phyloP scores from a whole-genome alignment of 768 basidiomycete genomes.

The Termitomyces sp. region DNA sequence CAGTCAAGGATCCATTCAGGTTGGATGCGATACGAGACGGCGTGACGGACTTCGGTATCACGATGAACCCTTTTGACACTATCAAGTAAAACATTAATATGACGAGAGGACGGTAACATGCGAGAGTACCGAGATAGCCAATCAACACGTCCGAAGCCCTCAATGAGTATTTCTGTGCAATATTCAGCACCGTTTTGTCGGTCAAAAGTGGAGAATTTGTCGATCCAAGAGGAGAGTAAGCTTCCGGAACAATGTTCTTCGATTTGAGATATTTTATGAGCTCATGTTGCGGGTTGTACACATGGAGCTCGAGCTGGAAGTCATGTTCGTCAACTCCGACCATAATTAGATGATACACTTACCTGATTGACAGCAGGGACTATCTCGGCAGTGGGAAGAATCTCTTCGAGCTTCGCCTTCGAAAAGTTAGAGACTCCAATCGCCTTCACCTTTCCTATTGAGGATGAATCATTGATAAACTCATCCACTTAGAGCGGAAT shows the following conservation, averaged over 20 bases:
- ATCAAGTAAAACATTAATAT: slow-evolving; percentile 11
- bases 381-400: slow-evolving; percentile 64
- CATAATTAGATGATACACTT: not conserved
- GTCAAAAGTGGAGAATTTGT: slow-evolving; percentile 60
- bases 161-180: slow-evolving; percentile 57
- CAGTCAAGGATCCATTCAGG: slow-evolving; percentile 47
- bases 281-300: slow-evolving; percentile 73
- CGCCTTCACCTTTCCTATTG: slow-evolving; percentile 57
- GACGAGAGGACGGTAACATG: not conserved
- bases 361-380: slow-evolving; percentile 76
- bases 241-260: slow-evolving; percentile 69
- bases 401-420: slow-evolving; percentile 61
- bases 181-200: slow-evolving; percentile 56
- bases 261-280: slow-evolving; percentile 59
- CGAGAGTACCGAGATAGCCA: slow-evolving; percentile 56
- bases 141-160: slow-evolving; percentile 56
- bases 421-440: slow-evolving; percentile 83
- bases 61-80: slow-evolving; percentile 64
- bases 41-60: slow-evolving; percentile 78
- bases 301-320: slow-evolving; percentile 63
- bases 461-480: slow-evolving; percentile 9
- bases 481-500: not conserved
- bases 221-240: slow-evolving; percentile 81
- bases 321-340: not conserved
- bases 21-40: slow-evolving; percentile 63